phyloP scores from a whole-genome alignment of 352 stramenopile genomes.

The Globisporangium cystogenes region DNA sequence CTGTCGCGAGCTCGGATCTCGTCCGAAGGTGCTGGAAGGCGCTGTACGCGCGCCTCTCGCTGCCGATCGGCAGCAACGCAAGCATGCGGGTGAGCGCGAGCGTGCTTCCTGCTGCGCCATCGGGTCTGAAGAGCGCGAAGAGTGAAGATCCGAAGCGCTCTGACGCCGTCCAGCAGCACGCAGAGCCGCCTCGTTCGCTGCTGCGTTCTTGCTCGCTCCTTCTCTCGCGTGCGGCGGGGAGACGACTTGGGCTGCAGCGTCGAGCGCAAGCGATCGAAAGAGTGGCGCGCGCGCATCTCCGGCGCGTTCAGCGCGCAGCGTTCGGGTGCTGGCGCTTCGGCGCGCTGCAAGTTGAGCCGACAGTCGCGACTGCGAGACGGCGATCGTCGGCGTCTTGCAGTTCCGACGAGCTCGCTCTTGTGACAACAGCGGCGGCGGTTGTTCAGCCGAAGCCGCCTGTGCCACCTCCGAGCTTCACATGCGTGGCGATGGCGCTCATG shows the following conservation, averaged over 20 bases:
- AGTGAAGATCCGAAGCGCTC: neutral
- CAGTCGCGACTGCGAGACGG: neutral
- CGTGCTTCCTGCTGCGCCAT: neutral
- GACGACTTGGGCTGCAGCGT: neutral
- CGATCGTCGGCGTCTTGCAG: neutral
- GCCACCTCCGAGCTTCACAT: conserved; percentile 26
- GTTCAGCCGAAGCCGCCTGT: neutral
- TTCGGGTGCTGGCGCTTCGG: conserved; percentile 8
- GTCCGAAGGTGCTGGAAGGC: neutral
- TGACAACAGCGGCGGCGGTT: neutral
- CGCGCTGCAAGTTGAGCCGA: neutral
- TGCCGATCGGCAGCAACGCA: conserved; percentile 8
- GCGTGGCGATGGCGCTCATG: conserved; percentile 35
- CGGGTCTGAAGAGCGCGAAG: neutral
- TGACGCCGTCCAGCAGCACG: neutral
- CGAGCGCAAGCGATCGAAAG: conserved; percentile 3
- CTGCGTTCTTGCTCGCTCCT: neutral
- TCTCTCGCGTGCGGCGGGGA: neutral
- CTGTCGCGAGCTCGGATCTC: neutral
- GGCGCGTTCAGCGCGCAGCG: conserved; percentile 2
- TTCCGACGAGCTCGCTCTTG: neutral
- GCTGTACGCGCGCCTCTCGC: neutral
- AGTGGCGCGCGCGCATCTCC: neutral
- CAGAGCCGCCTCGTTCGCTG: neutral
- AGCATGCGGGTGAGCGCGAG: neutral